Conservation (phyloP, 768 basidiomycete species). For the Amanita inopinata region DNA sequence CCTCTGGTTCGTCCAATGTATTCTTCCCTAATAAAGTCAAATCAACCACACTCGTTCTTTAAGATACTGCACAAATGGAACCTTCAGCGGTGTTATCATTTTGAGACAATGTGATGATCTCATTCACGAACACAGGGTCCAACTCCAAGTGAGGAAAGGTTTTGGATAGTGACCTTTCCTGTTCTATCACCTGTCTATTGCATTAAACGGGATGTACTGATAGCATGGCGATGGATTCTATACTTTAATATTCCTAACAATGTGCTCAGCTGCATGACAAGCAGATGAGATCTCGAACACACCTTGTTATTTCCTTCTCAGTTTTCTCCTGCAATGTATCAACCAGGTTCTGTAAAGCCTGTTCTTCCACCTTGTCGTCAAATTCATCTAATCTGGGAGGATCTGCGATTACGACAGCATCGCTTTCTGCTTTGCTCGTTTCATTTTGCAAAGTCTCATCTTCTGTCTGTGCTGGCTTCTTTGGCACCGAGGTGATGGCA, state of each 20-base stretch:
- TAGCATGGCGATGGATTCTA: not conserved
- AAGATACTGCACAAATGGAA: constrained; percentile 6
- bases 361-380: constrained; percentile 38
- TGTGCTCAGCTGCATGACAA: constrained; percentile 4
- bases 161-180: constrained; percentile 66
- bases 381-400: constrained; percentile 19
- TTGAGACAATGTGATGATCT: constrained; percentile 45
- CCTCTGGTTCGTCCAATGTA: constrained; percentile 46
- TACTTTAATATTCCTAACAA: constrained; percentile 27
- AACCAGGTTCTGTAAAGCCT: constrained; percentile 58
- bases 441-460: constrained; percentile 11
- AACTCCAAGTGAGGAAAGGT: constrained; percentile 54
- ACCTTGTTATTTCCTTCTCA: constrained; percentile 80
- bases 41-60: not conserved
- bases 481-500: constrained; percentile 74
- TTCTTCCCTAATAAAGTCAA: constrained; percentile 19
- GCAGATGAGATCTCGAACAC: constrained; percentile 7
- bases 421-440: not conserved
- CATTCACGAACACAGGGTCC: constrained; percentile 46
- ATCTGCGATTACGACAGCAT: constrained; percentile 4
- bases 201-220: not conserved
- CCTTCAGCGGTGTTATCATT: constrained; percentile 16
- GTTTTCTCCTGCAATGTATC: constrained; percentile 82
- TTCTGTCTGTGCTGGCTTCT: constrained; percentile 41
- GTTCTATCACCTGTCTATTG: constrained; percentile 56